These are phyloP conservation scores for Ganoderma lingzhi DNA, from an alignment of 1,284 basidiomycete genomes.

Conservation along the genomic window DNA sequence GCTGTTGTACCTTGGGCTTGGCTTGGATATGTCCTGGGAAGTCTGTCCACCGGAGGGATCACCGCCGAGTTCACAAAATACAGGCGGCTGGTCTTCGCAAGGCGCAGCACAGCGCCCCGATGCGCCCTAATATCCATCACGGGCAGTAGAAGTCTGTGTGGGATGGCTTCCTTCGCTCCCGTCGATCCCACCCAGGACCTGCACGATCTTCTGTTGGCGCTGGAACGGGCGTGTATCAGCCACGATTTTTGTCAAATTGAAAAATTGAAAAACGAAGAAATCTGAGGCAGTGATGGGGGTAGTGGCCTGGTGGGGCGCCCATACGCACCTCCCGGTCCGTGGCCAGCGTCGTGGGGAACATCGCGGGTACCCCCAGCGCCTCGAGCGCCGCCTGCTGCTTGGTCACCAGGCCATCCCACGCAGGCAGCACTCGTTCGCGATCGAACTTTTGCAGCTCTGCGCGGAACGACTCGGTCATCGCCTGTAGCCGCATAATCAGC, in stretches of 20 bases:
- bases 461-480: constrained; percentile 66
- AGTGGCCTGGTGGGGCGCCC: constrained; percentile 24
- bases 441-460: constrained; percentile 74
- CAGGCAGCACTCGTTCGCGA: constrained; percentile 64
- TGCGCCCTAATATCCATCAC: constrained; percentile 17
- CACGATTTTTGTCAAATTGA: constrained; percentile 6
- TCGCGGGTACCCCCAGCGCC: constrained; percentile 68
- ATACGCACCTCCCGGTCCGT: constrained; percentile 62
- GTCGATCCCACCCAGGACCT: constrained; percentile 56
- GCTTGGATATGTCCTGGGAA: background rate
- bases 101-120: constrained; percentile 5
- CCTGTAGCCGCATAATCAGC: constrained; percentile 47
- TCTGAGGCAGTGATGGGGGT: too few relatives aligned
- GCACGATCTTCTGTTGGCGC: constrained; percentile 59
- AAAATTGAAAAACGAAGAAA: constrained; percentile 2
- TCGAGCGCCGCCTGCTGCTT: constrained; percentile 74
- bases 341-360: constrained; percentile 62
- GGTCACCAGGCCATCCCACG: constrained; percentile 77
- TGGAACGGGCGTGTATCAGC: constrained; percentile 34
- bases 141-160: background rate
- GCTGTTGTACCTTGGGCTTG: background rate
- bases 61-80: background rate
- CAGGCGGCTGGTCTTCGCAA: background rate
- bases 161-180: constrained; percentile 31
- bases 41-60: background rate